Evolutionary conservation across 2,329 filamentous ascomycete genomes (phyloP), one percentile per base, ranked within the genome.

Genomic region (Alternaria consortialis): DNA sequence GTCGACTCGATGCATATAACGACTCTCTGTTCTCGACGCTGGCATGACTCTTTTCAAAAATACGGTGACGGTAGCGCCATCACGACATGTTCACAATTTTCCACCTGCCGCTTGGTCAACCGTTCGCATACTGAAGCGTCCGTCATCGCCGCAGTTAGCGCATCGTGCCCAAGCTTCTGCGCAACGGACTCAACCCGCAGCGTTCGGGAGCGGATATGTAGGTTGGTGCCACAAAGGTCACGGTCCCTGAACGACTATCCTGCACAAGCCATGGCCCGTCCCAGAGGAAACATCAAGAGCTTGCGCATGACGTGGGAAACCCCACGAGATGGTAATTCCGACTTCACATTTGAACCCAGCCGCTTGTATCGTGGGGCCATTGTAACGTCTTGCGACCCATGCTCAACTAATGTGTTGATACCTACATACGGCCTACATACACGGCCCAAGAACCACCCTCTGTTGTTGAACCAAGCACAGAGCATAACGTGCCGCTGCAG

Each of bases 291-390:
- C 62, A 65, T 63, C 58, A 60, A 42, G 37, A 53, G 53, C 32
- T 67, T 55, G 59, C 64, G 62, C 70, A 68, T 68, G 65, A 67
- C 62, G 64, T 64, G 67, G 55, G 39, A 31, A 47, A 53, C 61
- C 71, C 73, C 65, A 65, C 61, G 56, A 62, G 70, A 60, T 57
- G 71, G 73, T 62, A 56, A 58, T 70, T 66, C 73, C 73, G 73
- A 72, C 63, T 52, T 68, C 31, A 48, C 40, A 31, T 63, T 64
- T 56, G 29, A 37, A 63, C 65, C 69, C 67, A 63, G 44, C 51
- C 53, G 37, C 44, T 58, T 58, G 56, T 58, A 58, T 50, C 51
- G 57, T 59, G 53, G 56, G 56, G 63, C n/a, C 67, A 59, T 66
- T 54, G 64, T 63, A 66, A 63, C 61, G 58, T 63, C 57, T 62